A percentile compares a stretch with the other conserved stretches of the same genome.
Conservation (phyloP, 2,329 filamentous ascomycete species). For the Periconia sp. region DNA sequence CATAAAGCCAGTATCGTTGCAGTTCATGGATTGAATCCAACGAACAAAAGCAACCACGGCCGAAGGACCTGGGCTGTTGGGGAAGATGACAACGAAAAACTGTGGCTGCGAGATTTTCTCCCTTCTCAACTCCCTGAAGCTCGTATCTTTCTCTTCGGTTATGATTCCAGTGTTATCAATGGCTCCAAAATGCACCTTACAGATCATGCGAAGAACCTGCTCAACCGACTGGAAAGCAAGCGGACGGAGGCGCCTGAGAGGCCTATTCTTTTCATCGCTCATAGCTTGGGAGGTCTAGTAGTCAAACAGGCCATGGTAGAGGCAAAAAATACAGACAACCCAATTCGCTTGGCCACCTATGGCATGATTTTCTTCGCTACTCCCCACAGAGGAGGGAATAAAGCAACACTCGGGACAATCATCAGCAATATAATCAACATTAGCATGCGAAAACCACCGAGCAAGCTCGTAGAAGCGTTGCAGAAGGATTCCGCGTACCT, state of each 20-base stretch:
- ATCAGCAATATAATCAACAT: slow-evolving; percentile 1
- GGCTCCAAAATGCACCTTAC: slow-evolving; percentile 2
- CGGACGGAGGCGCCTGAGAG: background rate
- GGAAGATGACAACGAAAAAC: slow-evolving; percentile 5
- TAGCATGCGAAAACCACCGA: slow-evolving; percentile 1
- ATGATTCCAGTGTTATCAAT: slow-evolving; percentile 6
- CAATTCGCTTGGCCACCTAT: slow-evolving; percentile 4
- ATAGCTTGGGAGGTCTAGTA: slow-evolving; percentile 10
- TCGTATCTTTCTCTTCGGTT: slow-evolving; percentile 8
- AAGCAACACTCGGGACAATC: slow-evolving; percentile 3
- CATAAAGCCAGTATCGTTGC: slow-evolving; percentile 5
- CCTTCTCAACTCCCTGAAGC: slow-evolving; percentile 2
- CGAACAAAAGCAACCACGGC: slow-evolving; percentile 5
- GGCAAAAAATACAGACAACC: slow-evolving; percentile 3
- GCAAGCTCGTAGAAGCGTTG: slow-evolving; percentile 4
- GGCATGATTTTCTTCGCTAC: slow-evolving; percentile 11
- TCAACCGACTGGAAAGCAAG: slow-evolving; percentile 6
- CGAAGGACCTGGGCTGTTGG: slow-evolving; percentile 5
- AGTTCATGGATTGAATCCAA: slow-evolving; percentile 10
- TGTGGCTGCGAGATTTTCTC: slow-evolving; percentile 9
- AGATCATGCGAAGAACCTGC: slow-evolving; percentile 7
- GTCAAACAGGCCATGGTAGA: slow-evolving; percentile 10
- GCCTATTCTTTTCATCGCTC: slow-evolving; percentile 9
- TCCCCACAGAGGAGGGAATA: slow-evolving; percentile 7
- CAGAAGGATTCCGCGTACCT: slow-evolving; percentile 2